phyloP scores from a whole-genome alignment of 768 basidiomycete genomes.

The Auricularia heimuer region DNA sequence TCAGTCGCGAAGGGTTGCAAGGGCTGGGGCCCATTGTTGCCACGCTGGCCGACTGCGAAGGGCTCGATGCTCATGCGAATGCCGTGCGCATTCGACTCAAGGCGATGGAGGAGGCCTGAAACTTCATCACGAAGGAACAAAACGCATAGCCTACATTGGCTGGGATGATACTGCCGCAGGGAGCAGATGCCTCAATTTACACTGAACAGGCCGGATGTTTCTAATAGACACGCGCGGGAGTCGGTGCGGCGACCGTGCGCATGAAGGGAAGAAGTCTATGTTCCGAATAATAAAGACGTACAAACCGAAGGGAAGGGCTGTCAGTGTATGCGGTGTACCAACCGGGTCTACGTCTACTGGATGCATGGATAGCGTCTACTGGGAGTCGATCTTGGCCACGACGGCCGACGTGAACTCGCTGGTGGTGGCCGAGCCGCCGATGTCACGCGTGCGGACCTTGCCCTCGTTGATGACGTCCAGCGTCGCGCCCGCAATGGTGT shows the following conservation, averaged over 20 bases:
- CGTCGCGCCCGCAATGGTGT: slow-evolving; percentile 84
- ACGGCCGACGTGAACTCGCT: slow-evolving; percentile 92
- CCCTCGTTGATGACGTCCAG: slow-evolving; percentile 87
- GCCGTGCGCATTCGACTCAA: slow-evolving; percentile 80
- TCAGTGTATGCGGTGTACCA: no score
- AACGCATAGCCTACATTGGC: background rate
- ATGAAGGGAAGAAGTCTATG: no score
- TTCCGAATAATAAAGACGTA: no score
- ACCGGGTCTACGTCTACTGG: no score
- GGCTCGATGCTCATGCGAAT: slow-evolving; percentile 89
- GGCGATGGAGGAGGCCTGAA: background rate
- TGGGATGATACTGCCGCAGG: background rate
- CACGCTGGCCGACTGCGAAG: slow-evolving; percentile 90
- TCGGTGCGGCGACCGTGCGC: no score
- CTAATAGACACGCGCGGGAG: no score
- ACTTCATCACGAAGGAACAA: no score
- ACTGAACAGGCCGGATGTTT: no score
- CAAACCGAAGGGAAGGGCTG: no score
- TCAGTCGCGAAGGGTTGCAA: slow-evolving; percentile 67
- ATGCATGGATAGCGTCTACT: background rate
- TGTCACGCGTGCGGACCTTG: slow-evolving; percentile 86
- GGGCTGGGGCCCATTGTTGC: slow-evolving; percentile 79
- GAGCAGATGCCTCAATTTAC: background rate
- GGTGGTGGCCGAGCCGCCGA: slow-evolving; percentile 87
- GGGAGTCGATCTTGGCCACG: slow-evolving; percentile 30